Evolutionary conservation across 2,329 filamentous ascomycete genomes (phyloP).

Genomic region (Diaporthe destruens): DNA sequence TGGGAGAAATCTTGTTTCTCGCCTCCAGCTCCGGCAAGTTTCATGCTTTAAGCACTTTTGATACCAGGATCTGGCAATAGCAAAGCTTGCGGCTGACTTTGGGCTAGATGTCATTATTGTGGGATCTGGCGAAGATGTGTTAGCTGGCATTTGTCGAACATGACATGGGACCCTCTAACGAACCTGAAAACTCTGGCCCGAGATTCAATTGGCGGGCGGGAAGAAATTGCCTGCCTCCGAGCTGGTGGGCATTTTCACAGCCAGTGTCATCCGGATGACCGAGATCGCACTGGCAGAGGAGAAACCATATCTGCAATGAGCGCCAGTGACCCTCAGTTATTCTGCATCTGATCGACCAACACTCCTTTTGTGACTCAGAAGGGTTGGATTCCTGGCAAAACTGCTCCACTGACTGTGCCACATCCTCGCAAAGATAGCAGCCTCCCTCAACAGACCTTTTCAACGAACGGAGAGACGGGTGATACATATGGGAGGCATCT

Average conservation of each 20-base stretch:
- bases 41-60: not conserved
- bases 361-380: not conserved
- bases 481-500: not conserved
- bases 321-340: not conserved
- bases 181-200: constrained; percentile 5
- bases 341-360: not conserved
- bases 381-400: not conserved
- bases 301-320: not conserved
- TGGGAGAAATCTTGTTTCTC: not conserved
- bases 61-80: not conserved
- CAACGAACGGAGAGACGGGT: not conserved
- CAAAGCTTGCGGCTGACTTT: not conserved
- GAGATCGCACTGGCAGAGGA: not conserved
- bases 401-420: not conserved
- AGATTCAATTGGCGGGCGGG: not conserved
- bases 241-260: not conserved
- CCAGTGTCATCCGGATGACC: not conserved
- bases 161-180: not conserved
- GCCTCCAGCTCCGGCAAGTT: not conserved
- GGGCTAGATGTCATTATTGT: not conserved
- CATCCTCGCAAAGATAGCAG: not conserved
- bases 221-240: not conserved
- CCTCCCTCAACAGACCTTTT: not conserved
- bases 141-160: not conserved
- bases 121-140: not conserved